Evolutionary conservation across 352 stramenopile species (phyloP).

Genomic region (Phytophthora ohioensis): DNA sequence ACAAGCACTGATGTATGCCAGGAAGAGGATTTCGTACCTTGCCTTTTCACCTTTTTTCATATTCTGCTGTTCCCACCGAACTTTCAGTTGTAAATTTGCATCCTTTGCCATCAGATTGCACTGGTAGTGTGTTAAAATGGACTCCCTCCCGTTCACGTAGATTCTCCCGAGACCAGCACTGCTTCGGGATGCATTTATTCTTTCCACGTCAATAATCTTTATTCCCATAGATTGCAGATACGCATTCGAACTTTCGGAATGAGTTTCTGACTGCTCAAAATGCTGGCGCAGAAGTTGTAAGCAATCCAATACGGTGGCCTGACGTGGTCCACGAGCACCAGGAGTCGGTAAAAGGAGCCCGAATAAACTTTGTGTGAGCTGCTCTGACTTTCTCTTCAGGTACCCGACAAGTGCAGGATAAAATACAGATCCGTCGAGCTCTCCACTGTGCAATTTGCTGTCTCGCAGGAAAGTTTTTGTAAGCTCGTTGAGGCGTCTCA

Average conservation of each 20-base stretch:
- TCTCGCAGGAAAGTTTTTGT: conserved; percentile 16
- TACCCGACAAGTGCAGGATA: conserved; percentile 25
- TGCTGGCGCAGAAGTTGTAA: conserved; percentile 10
- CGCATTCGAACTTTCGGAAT: conserved; percentile 4
- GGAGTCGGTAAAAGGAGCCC: not conserved
- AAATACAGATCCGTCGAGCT: conserved; percentile 24
- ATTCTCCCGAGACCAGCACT: conserved; percentile 26
- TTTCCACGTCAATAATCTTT: conserved; percentile 34
- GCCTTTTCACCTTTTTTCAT: conserved; percentile 8
- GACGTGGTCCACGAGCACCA: not conserved
- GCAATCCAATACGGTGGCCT: conserved; percentile 12
- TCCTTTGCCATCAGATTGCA: conserved; percentile 26
- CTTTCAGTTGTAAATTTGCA: conserved; percentile 9
- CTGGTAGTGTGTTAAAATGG: conserved; percentile 26
- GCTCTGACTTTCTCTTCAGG: conserved; percentile 17
- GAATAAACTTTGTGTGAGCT: conserved; percentile 26
- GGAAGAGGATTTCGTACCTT: conserved; percentile 10
- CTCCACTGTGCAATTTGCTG: conserved; percentile 11
- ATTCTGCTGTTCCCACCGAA: conserved; percentile 17
- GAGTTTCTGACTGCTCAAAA: conserved; percentile 7
- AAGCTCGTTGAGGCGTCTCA: conserved; percentile 26
- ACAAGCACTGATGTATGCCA: not conserved
- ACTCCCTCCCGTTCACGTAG: conserved; percentile 19
- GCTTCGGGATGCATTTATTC: conserved; percentile 30
- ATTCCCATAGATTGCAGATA: conserved; percentile 22